These are phyloP conservation scores for Geranomyces michiganensis DNA, from an alignment of 192 early-diverging fungal genomes.

Conservation along the genomic window DNA sequence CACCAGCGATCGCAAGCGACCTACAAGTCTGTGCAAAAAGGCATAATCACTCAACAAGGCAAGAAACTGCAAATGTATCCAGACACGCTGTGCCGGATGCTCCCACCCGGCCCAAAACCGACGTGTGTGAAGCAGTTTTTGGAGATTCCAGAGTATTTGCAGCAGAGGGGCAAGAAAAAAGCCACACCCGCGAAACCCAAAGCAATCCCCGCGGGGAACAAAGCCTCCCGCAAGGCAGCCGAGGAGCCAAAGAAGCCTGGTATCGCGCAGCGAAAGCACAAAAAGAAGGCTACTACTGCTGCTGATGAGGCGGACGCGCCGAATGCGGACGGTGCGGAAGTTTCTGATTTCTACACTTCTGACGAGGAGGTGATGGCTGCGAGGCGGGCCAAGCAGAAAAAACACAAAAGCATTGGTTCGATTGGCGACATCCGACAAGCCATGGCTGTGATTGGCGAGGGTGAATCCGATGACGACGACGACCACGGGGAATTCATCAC, in stretches of 20 bases:
- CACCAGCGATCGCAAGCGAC: conserved; percentile 53
- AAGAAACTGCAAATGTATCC: conserved; percentile 55
- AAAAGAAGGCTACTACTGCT: too few species aligned
- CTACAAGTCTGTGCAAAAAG: conserved; percentile 69
- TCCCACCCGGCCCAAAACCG: conserved; percentile 55
- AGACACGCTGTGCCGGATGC: conserved; percentile 43
- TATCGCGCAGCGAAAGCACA: not conserved
- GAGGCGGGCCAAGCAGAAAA: too few species aligned
- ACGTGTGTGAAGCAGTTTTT: conserved; percentile 52
- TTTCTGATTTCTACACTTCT: too few species aligned
- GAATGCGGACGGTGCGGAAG: too few species aligned
- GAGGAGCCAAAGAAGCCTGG: conserved; percentile 7
- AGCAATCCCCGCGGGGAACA: not conserved
- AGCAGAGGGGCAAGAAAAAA: not conserved
- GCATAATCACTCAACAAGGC: conserved; percentile 56
- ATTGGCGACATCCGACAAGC: too few species aligned
- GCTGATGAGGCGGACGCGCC: not conserved
- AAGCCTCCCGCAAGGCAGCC: conserved; percentile 13
- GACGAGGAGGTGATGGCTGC: too few species aligned
- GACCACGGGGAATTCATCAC: too few species aligned
- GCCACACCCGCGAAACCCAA: conserved; percentile 34
- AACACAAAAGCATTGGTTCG: too few species aligned
- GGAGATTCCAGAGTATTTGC: conserved; percentile 50
- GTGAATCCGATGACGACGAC: too few species aligned
- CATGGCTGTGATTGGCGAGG: too few species aligned